Conservation (phyloP, 352 stramenopile genomes). For the Peronosclerospora sorghi region DNA sequence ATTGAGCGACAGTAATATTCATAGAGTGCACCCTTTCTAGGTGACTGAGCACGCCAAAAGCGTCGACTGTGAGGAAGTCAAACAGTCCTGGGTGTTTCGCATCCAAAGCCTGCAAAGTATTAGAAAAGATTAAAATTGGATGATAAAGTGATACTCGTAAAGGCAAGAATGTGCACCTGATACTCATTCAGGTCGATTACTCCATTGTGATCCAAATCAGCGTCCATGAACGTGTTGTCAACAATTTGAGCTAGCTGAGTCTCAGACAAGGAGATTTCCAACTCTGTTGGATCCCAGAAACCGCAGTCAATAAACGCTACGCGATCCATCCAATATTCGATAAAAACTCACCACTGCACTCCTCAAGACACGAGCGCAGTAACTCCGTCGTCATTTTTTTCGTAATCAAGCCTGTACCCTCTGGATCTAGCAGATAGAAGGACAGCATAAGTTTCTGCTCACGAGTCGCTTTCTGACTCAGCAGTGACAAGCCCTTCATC, state of each 20-base stretch:
- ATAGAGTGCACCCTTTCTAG: slow-evolving; percentile 79
- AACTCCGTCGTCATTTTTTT: slow-evolving; percentile 77
- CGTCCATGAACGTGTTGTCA: slow-evolving; percentile 76
- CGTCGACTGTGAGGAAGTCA: slow-evolving; percentile 80
- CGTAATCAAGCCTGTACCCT: slow-evolving; percentile 73
- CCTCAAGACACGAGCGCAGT: slow-evolving; percentile 72
- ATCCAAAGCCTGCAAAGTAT: slow-evolving; percentile 41
- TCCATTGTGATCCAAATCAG: slow-evolving; percentile 63
- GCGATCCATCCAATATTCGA: too few species aligned
- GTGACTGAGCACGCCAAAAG: slow-evolving; percentile 70
- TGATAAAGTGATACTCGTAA: too few species aligned
- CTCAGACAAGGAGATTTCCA: slow-evolving; percentile 71
- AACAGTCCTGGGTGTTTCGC: slow-evolving; percentile 75
- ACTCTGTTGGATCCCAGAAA: slow-evolving; percentile 26
- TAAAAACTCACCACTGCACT: slow-evolving; percentile 75
- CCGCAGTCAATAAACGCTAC: too few species aligned
- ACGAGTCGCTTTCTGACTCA: slow-evolving; percentile 77
- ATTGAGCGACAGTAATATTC: slow-evolving; percentile 34
- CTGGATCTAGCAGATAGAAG: slow-evolving; percentile 71
- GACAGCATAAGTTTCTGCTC: slow-evolving; percentile 83
- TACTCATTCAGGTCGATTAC: slow-evolving; percentile 78
- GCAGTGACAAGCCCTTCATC: slow-evolving; percentile 64
- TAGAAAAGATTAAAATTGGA: not conserved
- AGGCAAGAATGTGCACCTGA: slow-evolving; percentile 25
- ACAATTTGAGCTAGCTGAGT: slow-evolving; percentile 70